Conservation (phyloP, 192 early-diverging fungal genomes). For the Jimgerdemannia flammicorona region DNA sequence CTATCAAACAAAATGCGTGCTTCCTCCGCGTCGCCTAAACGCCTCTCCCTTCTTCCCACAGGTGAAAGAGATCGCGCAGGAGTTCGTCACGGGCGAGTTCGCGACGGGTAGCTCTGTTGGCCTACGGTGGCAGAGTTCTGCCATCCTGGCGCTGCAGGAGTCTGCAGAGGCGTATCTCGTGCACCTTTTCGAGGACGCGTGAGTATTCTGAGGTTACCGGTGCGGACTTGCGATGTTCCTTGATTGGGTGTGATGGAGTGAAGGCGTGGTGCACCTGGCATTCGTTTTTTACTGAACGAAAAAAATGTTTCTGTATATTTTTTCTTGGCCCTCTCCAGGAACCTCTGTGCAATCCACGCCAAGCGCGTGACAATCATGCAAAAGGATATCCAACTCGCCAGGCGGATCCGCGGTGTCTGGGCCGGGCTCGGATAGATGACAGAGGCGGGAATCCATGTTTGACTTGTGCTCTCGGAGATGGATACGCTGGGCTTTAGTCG, state of each 20-base stretch:
- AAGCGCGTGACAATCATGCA: conserved; percentile 93
- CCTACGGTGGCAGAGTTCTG: conserved; percentile 18
- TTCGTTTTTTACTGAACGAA: not conserved
- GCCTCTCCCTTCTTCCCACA: conserved; percentile 14
- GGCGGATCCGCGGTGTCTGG: conserved; percentile 82
- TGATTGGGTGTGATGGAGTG: no score
- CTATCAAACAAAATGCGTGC: not conserved
- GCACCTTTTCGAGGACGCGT: conserved; percentile 23
- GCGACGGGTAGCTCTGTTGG: conserved; percentile 33
- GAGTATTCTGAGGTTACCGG: not conserved
- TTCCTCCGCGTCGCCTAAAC: not conserved
- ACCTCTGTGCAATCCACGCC: conserved; percentile 92
- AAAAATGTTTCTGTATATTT: not conserved
- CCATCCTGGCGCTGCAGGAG: conserved; percentile 21
- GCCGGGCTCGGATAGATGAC: conserved; percentile 56
- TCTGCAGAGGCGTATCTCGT: conserved; percentile 16
- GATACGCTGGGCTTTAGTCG: not conserved
- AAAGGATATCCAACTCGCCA: conserved; percentile 86
- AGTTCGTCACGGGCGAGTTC: conserved; percentile 37
- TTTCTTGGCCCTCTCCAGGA: conserved; percentile 39
- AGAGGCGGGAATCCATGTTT: not conserved
- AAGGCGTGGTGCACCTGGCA: no score
- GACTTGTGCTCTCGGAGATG: not conserved
- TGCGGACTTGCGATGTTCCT: no score
- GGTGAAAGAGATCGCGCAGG: conserved; percentile 63